A percentile compares a stretch with the other conserved stretches of the same genome.
Evolutionary conservation across 306 rosid genomes (phyloP).

Genomic region (Malus sieversii): DNA sequence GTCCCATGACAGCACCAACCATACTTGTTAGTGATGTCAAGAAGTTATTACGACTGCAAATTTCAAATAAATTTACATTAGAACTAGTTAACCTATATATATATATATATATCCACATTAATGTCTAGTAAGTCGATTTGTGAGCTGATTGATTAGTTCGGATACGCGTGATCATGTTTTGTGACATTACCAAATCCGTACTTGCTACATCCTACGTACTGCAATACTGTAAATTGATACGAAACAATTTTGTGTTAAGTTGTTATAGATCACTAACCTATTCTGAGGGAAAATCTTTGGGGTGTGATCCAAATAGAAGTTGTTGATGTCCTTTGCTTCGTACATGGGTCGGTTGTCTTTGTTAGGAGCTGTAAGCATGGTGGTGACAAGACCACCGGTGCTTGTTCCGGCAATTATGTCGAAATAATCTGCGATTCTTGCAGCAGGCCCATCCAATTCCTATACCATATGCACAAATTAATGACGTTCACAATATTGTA

Average conservation of each 20-base stretch:
- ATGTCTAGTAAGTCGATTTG: no score
- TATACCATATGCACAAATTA: neutral
- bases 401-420: slow-evolving; percentile 40
- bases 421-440: slow-evolving; percentile 33
- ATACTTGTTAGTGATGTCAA: slow-evolving; percentile 4
- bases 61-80: neutral
- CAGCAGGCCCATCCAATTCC: slow-evolving; percentile 30
- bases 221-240: neutral
- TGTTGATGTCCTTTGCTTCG: slow-evolving; percentile 18
- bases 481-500: no score
- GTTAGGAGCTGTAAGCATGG: slow-evolving; percentile 36
- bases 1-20: slow-evolving; percentile 18
- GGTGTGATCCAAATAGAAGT: slow-evolving; percentile 10
- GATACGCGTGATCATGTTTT: neutral
- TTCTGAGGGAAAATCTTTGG: slow-evolving; percentile 20
- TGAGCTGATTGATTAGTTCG: no score
- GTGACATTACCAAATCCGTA: neutral
- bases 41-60: neutral
- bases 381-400: slow-evolving; percentile 30
- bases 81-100: neutral
- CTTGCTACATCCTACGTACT: neutral
- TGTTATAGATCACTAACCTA: slow-evolving; percentile 1
- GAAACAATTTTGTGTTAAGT: neutral
- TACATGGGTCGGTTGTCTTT: slow-evolving; percentile 20
- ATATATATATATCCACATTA: no score